These are phyloP conservation scores for Scheffersomyces stambukii DNA, from an alignment of 1,139 yeast species.

Conservation along the genomic window DNA sequence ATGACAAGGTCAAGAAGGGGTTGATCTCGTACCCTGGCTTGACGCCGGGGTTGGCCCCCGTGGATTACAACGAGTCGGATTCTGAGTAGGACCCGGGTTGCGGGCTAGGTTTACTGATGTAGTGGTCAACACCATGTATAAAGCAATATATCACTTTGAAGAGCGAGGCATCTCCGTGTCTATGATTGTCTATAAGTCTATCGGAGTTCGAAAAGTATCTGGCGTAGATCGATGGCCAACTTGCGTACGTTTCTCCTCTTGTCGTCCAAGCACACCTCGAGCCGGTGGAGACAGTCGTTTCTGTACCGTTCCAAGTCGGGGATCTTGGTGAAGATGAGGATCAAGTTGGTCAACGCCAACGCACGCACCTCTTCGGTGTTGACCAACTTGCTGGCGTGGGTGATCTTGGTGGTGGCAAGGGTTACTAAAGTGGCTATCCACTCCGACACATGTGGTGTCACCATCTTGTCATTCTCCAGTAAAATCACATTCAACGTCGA, in stretches of 20 bases:
- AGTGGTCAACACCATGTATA: constrained; percentile 3
- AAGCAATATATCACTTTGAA: too few relatives aligned
- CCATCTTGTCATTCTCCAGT: constrained; percentile 44
- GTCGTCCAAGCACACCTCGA: constrained; percentile 64
- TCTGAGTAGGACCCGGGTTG: constrained; percentile 24
- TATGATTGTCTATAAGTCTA: constrained; percentile 7
- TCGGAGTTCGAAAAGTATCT: constrained; percentile 55
- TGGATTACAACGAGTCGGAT: constrained; percentile 54
- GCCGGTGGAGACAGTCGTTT: constrained; percentile 41
- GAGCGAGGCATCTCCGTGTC: too few relatives aligned
- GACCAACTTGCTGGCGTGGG: constrained; percentile 17
- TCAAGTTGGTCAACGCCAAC: constrained; percentile 9
- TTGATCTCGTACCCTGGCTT: constrained; percentile 58
- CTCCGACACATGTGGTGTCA: constrained; percentile 50
- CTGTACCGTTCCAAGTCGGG: constrained; percentile 18
- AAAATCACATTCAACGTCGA: constrained; percentile 51
- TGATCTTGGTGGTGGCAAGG: constrained; percentile 21
- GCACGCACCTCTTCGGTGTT: constrained; percentile 47
- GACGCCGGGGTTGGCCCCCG: constrained; percentile 92
- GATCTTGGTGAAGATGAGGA: constrained; percentile 8
- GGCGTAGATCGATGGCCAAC: constrained; percentile 75
- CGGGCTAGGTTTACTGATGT: too few relatives aligned
- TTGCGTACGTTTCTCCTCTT: constrained; percentile 69
- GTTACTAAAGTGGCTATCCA: constrained; percentile 54
- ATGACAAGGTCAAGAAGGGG: constrained; percentile 41